phyloP scores from a whole-genome alignment of 176 grass and related monocot species.

The Oryza australiensis region DNA sequence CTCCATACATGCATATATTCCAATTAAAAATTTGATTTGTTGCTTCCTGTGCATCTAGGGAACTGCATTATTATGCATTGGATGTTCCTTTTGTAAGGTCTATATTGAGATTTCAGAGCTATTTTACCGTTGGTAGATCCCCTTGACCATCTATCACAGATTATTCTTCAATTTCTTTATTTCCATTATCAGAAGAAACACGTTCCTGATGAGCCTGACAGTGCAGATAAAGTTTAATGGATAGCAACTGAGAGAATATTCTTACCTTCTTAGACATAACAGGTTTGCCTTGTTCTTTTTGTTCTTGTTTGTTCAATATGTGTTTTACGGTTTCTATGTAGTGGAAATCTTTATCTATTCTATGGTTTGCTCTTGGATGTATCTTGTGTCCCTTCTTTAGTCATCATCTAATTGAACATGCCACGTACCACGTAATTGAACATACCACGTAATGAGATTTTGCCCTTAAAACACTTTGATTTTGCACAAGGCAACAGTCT shows the following conservation, averaged over 20 bases:
- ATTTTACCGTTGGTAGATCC: not conserved
- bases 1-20: not conserved
- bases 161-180: slow-evolving; percentile 67
- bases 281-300: not conserved
- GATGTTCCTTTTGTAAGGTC: not conserved
- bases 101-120: not conserved
- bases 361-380: not conserved
- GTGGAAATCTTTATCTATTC: not conserved
- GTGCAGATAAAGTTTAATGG: slow-evolving; percentile 41
- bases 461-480: not conserved
- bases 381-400: not conserved
- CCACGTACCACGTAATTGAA: too few species aligned
- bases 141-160: slow-evolving; percentile 51
- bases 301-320: not conserved
- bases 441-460: too few species aligned
- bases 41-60: not conserved
- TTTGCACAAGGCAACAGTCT: not conserved
- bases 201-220: slow-evolving; percentile 14
- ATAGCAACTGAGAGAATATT: not conserved
- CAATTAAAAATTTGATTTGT: not conserved
- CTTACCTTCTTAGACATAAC: slow-evolving; percentile 11
- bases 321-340: not conserved
- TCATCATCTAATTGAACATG: not conserved
- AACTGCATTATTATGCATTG: not conserved
- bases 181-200: slow-evolving; percentile 42